A percentile compares a stretch with the other conserved stretches of the same genome.
phyloP scores from a whole-genome alignment of 768 basidiomycete species.

The Hemileccinum rubropunctum region DNA sequence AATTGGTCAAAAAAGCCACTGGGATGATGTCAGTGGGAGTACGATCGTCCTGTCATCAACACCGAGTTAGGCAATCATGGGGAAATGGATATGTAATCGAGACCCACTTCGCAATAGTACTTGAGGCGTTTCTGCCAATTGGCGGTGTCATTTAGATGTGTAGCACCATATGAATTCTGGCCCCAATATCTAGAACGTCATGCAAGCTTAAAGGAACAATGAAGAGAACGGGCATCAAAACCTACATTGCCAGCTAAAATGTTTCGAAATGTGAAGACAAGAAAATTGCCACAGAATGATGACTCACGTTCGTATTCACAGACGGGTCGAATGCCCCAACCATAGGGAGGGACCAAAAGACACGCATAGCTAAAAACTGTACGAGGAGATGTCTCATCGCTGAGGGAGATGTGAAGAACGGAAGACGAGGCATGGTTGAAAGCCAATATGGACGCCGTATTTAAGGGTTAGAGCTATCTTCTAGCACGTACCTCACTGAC shows the following conservation, averaged over 20 bases:
- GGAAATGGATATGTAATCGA: not conserved
- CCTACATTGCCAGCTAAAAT: constrained; percentile 22
- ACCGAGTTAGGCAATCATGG: not conserved
- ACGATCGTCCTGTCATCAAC: constrained; percentile 37
- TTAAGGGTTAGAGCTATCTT: not conserved
- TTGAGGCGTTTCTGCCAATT: constrained; percentile 33
- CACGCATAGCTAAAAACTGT: not conserved
- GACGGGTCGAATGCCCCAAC: constrained; percentile 16
- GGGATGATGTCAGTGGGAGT: constrained; percentile 39
- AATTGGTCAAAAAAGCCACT: too few species aligned
- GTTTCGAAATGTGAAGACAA: not conserved
- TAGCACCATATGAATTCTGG: constrained; percentile 38
- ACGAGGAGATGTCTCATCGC: not conserved
- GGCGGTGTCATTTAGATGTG: constrained; percentile 26
- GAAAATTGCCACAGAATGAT: not conserved
- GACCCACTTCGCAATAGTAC: constrained; percentile 32
- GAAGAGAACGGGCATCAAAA: not conserved
- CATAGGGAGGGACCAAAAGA: not conserved
- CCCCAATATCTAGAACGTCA: constrained; percentile 32
- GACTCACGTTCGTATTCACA: constrained; percentile 22
- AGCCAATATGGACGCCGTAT: not conserved
- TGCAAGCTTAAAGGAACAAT: not conserved
- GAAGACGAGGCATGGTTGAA: not conserved
- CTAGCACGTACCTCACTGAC: not conserved
- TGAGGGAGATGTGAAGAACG: not conserved